phyloP scores from a whole-genome alignment of 1,139 yeast genomes.

The Zygosaccharomyces sapae region DNA sequence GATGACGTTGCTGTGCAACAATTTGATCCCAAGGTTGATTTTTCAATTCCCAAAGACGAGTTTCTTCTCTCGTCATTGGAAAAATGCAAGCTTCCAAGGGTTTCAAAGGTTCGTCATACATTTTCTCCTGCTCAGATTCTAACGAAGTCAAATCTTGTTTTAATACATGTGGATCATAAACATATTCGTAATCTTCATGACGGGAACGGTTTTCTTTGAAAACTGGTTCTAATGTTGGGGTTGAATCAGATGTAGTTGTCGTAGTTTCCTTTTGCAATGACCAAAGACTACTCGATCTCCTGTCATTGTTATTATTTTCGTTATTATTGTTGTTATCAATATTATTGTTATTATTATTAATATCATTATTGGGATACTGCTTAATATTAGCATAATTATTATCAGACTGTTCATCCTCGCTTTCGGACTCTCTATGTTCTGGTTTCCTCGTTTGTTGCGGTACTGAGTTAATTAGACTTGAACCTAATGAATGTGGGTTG shows the following conservation, averaged over 20 bases:
- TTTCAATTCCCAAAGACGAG: slow-evolving; percentile 50
- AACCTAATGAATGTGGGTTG: slow-evolving; percentile 23
- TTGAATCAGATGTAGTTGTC: not conserved
- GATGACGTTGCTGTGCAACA: slow-evolving; percentile 41
- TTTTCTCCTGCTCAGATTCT: slow-evolving; percentile 5
- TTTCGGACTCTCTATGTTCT: slow-evolving; percentile 14
- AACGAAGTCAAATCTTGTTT: slow-evolving; percentile 20
- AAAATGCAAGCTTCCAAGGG: slow-evolving; percentile 40
- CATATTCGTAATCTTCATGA: slow-evolving; percentile 22
- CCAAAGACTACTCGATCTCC: not conserved
- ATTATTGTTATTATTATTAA: not conserved
- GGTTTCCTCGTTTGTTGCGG: slow-evolving; percentile 29
- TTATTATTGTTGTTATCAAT: not conserved
- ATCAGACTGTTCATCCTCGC: slow-evolving; percentile 4
- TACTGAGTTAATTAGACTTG: slow-evolving; percentile 32
- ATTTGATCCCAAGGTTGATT: slow-evolving; percentile 42
- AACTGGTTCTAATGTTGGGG: slow-evolving; percentile 1
- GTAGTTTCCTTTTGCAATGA: not conserved
- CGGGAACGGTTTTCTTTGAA: slow-evolving; percentile 7
- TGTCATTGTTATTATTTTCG: not conserved
- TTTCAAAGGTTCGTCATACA: slow-evolving; percentile 21
- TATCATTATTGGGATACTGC: not conserved
- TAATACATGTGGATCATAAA: slow-evolving; percentile 29
- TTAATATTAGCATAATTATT: not conserved
- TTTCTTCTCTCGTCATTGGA: slow-evolving; percentile 55